Percentiles rank a stretch among this genome's conserved stretches.
Evolutionary conservation across 805 yeast genomes (phyloP).

Genomic region (Schwanniomyces pseudopolymorphus): DNA sequence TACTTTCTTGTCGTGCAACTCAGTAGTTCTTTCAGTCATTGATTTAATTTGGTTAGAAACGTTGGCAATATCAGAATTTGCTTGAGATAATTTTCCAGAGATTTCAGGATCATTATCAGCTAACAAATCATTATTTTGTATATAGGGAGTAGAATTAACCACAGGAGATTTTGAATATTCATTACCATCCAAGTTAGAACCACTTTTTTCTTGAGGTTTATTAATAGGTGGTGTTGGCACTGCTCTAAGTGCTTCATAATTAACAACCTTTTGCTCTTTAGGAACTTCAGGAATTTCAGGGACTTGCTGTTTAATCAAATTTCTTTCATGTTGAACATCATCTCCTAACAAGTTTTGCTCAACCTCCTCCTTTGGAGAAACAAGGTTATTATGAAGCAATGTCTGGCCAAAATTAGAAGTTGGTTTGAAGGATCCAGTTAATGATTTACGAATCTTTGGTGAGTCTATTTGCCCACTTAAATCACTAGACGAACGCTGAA

Average conservation of each 20-base stretch:
- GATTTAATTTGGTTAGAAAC: conserved; percentile 82
- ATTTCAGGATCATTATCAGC: conserved; percentile 56
- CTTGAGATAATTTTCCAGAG: conserved; percentile 68
- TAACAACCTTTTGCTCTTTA: conserved; percentile 23
- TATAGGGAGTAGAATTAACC: neutral
- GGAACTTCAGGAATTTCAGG: conserved; percentile 7
- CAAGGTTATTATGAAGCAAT: conserved; percentile 37
- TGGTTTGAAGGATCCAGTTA: conserved; percentile 64
- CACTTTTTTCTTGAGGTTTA: neutral
- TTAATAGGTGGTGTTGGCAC: conserved; percentile 45
- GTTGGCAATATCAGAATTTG: conserved; percentile 84
- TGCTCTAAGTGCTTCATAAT: conserved; percentile 52
- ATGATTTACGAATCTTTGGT: conserved; percentile 33
- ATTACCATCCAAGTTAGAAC: conserved; percentile 14
- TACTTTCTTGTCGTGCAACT: conserved; percentile 65
- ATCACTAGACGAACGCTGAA: conserved; percentile 31
- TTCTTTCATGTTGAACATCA: conserved; percentile 21
- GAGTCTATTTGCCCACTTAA: neutral
- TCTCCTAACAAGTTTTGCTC: conserved; percentile 32
- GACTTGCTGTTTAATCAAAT: conserved; percentile 29
- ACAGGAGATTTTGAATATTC: conserved; percentile 4
- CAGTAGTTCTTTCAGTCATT: conserved; percentile 70
- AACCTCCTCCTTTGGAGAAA: conserved; percentile 15
- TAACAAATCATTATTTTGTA: conserved; percentile 46
- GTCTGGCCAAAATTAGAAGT: conserved; percentile 84